Evolutionary conservation across 1,284 basidiomycete genomes (phyloP).

Genomic region (Cryptococcus deneoformans): DNA sequence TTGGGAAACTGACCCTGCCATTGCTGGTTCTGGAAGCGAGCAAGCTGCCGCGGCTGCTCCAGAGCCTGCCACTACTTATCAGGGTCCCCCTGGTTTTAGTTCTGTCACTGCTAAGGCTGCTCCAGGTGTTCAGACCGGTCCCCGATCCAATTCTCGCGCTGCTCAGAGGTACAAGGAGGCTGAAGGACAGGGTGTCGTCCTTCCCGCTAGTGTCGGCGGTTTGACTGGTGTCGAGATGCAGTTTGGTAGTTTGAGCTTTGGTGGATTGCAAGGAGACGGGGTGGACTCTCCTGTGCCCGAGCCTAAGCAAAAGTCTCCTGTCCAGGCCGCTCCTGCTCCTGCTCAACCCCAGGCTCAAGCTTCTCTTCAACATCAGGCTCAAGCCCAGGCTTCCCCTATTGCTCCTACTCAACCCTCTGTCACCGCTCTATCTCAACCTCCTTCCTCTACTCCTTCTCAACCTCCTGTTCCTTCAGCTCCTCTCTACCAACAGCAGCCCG

Average conservation of each 20-base stretch:
- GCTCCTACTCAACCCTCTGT: conserved; percentile 19
- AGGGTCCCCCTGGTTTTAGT: conserved; percentile 51
- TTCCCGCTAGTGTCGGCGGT: conserved; percentile 39
- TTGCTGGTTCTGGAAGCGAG: conserved; percentile 33
- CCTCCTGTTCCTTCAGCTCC: conserved; percentile 3
- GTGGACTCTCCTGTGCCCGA: conserved; percentile 35
- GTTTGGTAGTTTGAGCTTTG: conserved; percentile 51
- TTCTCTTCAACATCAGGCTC: conserved; percentile 11
- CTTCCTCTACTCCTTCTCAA: conserved; percentile 8
- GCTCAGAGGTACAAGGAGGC: conserved; percentile 47
- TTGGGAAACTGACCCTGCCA: conserved; percentile 39
- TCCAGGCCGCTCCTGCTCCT: conserved; percentile 17
- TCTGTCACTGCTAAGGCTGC: conserved; percentile 30
- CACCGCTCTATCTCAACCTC: conserved; percentile 16
- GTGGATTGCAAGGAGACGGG: conserved; percentile 45
- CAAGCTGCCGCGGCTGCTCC: conserved; percentile 25
- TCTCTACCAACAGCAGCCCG: conserved; percentile 13
- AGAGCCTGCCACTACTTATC: conserved; percentile 45
- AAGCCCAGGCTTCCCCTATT: conserved; percentile 11
- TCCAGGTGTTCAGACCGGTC: conserved; percentile 18
- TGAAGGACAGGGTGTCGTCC: conserved; percentile 50
- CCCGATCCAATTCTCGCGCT: conserved; percentile 45
- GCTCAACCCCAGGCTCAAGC: conserved; percentile 14
- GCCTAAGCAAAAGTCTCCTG: conserved; percentile 21
- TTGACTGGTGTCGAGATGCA: conserved; percentile 47